Conservation (phyloP, 2,329 filamentous ascomycete species). For the Blastomyces parvus region DNA sequence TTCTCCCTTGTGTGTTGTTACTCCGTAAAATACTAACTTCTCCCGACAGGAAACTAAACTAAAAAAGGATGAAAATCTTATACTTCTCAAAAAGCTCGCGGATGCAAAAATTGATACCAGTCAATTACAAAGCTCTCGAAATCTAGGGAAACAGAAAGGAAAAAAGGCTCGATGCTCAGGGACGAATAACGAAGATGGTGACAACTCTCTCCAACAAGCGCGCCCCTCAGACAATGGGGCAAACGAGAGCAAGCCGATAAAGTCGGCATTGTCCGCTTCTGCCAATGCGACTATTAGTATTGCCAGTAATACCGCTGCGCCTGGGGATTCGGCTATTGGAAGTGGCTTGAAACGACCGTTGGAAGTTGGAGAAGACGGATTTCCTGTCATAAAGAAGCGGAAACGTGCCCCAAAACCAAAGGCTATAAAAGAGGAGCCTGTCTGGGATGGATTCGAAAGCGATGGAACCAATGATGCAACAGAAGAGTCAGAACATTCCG, state of each 20-base stretch:
- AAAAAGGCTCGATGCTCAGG: constrained; percentile 11
- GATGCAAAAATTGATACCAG: constrained; percentile 71
- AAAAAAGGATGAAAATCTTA: constrained; percentile 83
- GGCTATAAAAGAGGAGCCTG: constrained; percentile 29
- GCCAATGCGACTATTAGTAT: not conserved
- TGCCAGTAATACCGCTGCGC: not conserved
- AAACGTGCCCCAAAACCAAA: constrained; percentile 39
- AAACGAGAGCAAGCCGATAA: not conserved
- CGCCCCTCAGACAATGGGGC: not conserved
- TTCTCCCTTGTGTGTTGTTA: not conserved
- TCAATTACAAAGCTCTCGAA: constrained; percentile 66
- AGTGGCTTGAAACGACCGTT: constrained; percentile 80
- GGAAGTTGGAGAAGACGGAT: constrained; percentile 67
- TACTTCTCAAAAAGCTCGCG: constrained; percentile 73
- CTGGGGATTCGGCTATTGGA: constrained; percentile 38
- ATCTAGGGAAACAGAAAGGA: constrained; percentile 62
- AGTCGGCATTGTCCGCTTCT: not conserved
- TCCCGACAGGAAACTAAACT: constrained; percentile 66
- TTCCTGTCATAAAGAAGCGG: constrained; percentile 71
- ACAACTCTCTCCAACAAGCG: constrained; percentile 13
- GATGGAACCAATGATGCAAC: constrained; percentile 36
- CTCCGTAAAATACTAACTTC: constrained; percentile 8
- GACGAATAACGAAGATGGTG: constrained; percentile 13
- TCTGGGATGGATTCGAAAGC: constrained; percentile 39
- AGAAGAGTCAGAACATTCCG: constrained; percentile 25